phyloP scores from a whole-genome alignment of 768 basidiomycete species.

The Lanmaoa rubissima region DNA sequence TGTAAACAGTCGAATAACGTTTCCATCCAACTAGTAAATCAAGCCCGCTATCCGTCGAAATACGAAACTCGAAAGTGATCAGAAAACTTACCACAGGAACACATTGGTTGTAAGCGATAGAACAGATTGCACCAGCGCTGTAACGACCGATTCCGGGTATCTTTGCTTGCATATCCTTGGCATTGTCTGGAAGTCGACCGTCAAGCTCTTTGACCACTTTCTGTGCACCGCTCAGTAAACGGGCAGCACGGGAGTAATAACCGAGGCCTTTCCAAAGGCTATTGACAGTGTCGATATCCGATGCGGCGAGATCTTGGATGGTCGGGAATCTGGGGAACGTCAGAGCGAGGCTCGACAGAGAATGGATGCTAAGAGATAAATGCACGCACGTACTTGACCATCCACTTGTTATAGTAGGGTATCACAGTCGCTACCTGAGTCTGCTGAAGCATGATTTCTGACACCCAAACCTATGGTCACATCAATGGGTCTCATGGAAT shows the following conservation, averaged over 20 bases:
- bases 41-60: not conserved
- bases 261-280: slow-evolving; percentile 89
- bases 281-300: slow-evolving; percentile 84
- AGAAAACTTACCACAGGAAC: slow-evolving; percentile 72
- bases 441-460: slow-evolving; percentile 96
- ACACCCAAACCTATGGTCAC: slow-evolving; percentile 70
- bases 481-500: not conserved
- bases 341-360: not conserved
- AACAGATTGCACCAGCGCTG: slow-evolving; percentile 81
- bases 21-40: slow-evolving; percentile 73
- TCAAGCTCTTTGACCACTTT: slow-evolving; percentile 63
- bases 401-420: slow-evolving; percentile 90
- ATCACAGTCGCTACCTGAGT: slow-evolving; percentile 94
- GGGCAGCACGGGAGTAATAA: slow-evolving; percentile 84
- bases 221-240: slow-evolving; percentile 80
- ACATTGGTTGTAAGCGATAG: slow-evolving; percentile 84
- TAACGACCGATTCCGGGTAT: slow-evolving; percentile 89
- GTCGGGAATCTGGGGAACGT: slow-evolving; percentile 67
- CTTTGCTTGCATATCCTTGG: slow-evolving; percentile 74
- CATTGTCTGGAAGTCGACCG: slow-evolving; percentile 77
- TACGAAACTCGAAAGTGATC: not conserved
- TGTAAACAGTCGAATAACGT: slow-evolving; percentile 83
- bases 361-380: not conserved
- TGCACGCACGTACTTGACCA: slow-evolving; percentile 55
- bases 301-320: slow-evolving; percentile 65